A percentile compares a stretch with the other conserved stretches of the same genome.
Evolutionary conservation across 257 asterid species (phyloP).

Genomic region (Nyctanthes arbortristis): DNA sequence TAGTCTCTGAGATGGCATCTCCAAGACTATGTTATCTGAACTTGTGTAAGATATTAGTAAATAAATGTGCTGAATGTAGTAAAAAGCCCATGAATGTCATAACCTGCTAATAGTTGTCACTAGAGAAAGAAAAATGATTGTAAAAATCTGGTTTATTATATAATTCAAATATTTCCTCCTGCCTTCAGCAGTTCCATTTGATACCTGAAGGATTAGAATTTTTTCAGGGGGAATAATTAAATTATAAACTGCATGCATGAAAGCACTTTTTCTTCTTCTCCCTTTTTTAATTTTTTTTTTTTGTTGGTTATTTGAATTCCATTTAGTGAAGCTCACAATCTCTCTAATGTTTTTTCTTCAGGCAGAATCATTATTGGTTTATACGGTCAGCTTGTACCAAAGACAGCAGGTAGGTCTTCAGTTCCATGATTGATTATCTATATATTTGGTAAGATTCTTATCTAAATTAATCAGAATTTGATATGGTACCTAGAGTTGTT

Average conservation of each 20-base stretch:
- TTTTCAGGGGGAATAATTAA: not conserved
- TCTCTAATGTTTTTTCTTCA: constrained; percentile 36
- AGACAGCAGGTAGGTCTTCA: constrained; percentile 72
- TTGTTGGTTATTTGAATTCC: too few relatives aligned
- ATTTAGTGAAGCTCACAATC: constrained; percentile 11
- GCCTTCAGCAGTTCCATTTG: not conserved
- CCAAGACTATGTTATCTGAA: not conserved
- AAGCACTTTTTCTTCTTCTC: too few relatives aligned
- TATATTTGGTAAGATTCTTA: not conserved
- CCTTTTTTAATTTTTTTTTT: too few relatives aligned
- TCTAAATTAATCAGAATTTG: constrained; percentile 1
- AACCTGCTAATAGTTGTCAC: not conserved
- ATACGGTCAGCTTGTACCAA: constrained; percentile 89
- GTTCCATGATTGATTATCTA: constrained; percentile 19
- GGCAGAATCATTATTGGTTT: constrained; percentile 92
- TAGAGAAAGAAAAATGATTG: not conserved
- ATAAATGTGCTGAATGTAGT: not conserved
- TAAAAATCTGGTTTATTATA: not conserved
- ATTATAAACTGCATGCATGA: too few relatives aligned
- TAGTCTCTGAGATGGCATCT: not conserved
- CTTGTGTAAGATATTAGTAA: not conserved
- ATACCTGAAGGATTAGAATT: not conserved
- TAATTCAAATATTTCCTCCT: not conserved
- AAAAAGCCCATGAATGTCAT: not conserved
- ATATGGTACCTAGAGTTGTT: not conserved